Conservation (phyloP, 176 grass and related monocot genomes). For the Paspalum vaginatum region DNA sequence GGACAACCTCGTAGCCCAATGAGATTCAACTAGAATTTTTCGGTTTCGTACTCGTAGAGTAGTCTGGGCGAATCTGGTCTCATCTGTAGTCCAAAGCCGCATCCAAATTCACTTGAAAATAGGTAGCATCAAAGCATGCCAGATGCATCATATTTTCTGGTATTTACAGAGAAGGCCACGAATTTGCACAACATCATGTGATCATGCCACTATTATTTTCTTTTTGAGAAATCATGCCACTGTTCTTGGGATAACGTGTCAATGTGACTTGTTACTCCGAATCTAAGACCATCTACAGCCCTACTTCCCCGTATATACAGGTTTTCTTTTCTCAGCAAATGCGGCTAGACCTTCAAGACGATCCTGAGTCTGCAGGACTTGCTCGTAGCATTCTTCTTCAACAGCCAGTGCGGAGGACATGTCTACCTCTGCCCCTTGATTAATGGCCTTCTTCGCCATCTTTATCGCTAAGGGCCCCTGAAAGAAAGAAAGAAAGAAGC, state of each 20-base stretch:
- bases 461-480: slow-evolving; percentile 84
- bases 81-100: neutral
- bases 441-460: slow-evolving; percentile 92
- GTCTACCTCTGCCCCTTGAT: slow-evolving; percentile 64
- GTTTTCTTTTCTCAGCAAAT: slow-evolving; percentile 94
- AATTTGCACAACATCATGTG: neutral
- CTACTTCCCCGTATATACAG: slow-evolving; percentile 72
- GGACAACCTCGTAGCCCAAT: too few relatives aligned
- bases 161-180: slow-evolving; percentile 16
- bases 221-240: neutral
- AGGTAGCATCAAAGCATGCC: neutral
- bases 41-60: too few relatives aligned
- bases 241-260: neutral
- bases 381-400: slow-evolving; percentile 88
- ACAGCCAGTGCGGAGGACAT: slow-evolving; percentile 51
- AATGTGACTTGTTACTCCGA: neutral
- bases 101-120: slow-evolving; percentile 4
- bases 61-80: too few relatives aligned
- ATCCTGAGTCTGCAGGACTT: slow-evolving; percentile 72
- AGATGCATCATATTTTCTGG: slow-evolving; percentile 14
- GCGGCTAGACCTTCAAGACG: slow-evolving; percentile 87
- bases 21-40: too few relatives aligned
- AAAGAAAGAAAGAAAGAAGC: slow-evolving; percentile 33
- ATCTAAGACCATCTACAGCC: neutral
- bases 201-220: too few relatives aligned